phyloP scores from a whole-genome alignment of 441 rosid species.

The Adansonia gregorii region DNA sequence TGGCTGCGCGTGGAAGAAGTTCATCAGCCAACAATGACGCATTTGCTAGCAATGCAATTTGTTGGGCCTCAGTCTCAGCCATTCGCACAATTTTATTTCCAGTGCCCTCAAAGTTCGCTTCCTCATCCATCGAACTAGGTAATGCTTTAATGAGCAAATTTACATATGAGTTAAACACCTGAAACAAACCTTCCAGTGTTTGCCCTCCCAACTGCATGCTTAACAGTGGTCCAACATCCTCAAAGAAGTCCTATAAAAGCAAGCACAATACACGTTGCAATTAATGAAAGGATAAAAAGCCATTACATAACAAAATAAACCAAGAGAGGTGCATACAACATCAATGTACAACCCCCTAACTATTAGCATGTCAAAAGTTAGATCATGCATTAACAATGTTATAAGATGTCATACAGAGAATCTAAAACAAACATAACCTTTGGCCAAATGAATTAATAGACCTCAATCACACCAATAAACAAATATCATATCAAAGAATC shows the following conservation, averaged over 20 bases:
- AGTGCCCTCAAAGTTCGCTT: slow-evolving; percentile 75
- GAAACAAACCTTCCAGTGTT: slow-evolving; percentile 90
- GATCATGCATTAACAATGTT: not conserved
- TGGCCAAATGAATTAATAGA: not conserved
- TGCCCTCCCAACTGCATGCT: slow-evolving; percentile 98
- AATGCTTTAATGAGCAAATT: slow-evolving; percentile 88
- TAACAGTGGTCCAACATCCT: slow-evolving; percentile 94
- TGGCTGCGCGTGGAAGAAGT: slow-evolving; percentile 96
- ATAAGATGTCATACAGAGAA: not conserved
- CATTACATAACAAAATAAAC: not conserved
- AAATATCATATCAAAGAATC: slow-evolving; percentile 17
- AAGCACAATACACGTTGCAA: slow-evolving; percentile 21
- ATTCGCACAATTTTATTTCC: slow-evolving; percentile 83
- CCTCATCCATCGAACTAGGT: slow-evolving; percentile 94
- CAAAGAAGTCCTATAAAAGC: slow-evolving; percentile 82
- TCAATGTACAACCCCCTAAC: slow-evolving; percentile 13
- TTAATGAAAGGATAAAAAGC: not conserved
- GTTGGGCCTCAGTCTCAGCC: slow-evolving; percentile 96
- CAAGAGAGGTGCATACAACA: slow-evolving; percentile 9
- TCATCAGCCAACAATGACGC: slow-evolving; percentile 98
- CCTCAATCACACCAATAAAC: not conserved
- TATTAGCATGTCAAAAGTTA: not conserved
- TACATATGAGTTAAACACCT: slow-evolving; percentile 92
- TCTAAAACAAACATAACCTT: too few species aligned
- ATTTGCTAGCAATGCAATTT: slow-evolving; percentile 95